Evolutionary conservation across 208 protist species (phyloP).

Genomic region (Borovskyia barvae): DNA sequence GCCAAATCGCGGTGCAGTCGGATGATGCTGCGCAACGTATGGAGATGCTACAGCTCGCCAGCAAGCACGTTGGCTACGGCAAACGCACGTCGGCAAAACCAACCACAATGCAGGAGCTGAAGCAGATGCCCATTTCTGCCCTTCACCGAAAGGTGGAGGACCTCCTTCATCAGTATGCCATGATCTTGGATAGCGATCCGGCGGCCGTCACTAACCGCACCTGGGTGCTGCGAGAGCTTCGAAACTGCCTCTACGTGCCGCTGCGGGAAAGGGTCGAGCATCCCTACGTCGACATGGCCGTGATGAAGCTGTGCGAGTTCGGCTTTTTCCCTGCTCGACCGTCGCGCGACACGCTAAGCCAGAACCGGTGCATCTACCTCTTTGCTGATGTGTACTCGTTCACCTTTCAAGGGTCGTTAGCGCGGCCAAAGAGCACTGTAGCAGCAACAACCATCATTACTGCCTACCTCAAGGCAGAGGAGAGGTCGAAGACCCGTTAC

Average conservation of each 20-base stretch:
- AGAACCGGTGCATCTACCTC: conserved; percentile 83
- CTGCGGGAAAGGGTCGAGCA: conserved; percentile 58
- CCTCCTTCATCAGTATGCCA: conserved; percentile 67
- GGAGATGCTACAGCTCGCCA: conserved; percentile 75
- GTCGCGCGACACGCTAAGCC: conserved; percentile 51
- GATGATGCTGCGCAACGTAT: conserved; percentile 63
- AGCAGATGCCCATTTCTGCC: conserved; percentile 47
- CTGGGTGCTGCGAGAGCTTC: conserved; percentile 82
- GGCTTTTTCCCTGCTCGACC: conserved; percentile 62
- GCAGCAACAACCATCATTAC: conserved; percentile 46
- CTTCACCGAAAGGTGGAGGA: conserved; percentile 71
- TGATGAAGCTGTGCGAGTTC: conserved; percentile 52
- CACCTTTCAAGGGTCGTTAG: conserved; percentile 50
- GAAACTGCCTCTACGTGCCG: conserved; percentile 72
- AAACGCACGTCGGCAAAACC: conserved; percentile 60
- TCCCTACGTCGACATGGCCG: conserved; percentile 67
- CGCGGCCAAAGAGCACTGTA: conserved; percentile 58
- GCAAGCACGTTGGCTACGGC: conserved; percentile 76
- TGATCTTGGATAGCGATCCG: conserved; percentile 46
- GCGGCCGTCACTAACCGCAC: conserved; percentile 71
- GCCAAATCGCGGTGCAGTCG: conserved; percentile 73
- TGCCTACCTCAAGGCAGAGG: conserved; percentile 62
- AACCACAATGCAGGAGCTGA: conserved; percentile 65
- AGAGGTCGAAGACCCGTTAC: conserved; percentile 63
- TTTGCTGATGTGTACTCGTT: conserved; percentile 86